Evolutionary conservation across 2,329 filamentous ascomycete species (phyloP).

Genomic region (Monosporascus sp.): DNA sequence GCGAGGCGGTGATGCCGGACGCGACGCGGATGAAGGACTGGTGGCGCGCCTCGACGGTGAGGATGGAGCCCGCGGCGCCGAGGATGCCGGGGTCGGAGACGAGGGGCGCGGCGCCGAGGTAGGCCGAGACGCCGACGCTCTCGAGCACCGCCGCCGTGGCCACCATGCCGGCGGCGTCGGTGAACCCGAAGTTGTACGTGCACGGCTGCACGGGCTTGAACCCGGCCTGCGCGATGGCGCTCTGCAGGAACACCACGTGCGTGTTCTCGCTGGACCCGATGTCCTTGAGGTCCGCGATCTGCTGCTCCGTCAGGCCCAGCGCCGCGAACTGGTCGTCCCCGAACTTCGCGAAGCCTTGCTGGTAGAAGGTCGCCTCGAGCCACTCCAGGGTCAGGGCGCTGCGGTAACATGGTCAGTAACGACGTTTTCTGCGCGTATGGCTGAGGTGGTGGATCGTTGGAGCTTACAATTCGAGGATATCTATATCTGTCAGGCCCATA

Average conservation of each 20-base stretch:
- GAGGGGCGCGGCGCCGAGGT: constrained; percentile 65
- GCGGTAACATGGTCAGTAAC: constrained; percentile 11
- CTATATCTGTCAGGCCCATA: constrained; percentile 44
- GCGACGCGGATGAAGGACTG: constrained; percentile 66
- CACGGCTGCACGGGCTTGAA: constrained; percentile 63
- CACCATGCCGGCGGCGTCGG: constrained; percentile 61
- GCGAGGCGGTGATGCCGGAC: constrained; percentile 52
- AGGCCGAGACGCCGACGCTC: constrained; percentile 68
- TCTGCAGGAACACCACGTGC: constrained; percentile 56
- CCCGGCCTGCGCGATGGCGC: constrained; percentile 56
- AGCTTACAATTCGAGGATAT: constrained; percentile 55
- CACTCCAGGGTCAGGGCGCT: constrained; percentile 70
- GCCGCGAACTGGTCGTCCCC: constrained; percentile 58
- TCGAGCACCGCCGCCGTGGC: constrained; percentile 66
- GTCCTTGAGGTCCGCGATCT: constrained; percentile 55
- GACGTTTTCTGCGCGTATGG: background rate
- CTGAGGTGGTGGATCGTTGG: background rate
- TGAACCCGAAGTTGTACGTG: constrained; percentile 67
- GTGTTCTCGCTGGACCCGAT: constrained; percentile 59
- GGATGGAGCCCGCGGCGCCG: constrained; percentile 62
- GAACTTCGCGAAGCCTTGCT: constrained; percentile 64
- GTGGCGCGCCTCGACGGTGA: constrained; percentile 69
- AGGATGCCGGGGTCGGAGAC: constrained; percentile 56
- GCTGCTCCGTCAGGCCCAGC: constrained; percentile 49
- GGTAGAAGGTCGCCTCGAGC: constrained; percentile 69